These are phyloP conservation scores for Orobanche coerulescens DNA, from an alignment of 257 asterid species.

Conservation along the genomic window DNA sequence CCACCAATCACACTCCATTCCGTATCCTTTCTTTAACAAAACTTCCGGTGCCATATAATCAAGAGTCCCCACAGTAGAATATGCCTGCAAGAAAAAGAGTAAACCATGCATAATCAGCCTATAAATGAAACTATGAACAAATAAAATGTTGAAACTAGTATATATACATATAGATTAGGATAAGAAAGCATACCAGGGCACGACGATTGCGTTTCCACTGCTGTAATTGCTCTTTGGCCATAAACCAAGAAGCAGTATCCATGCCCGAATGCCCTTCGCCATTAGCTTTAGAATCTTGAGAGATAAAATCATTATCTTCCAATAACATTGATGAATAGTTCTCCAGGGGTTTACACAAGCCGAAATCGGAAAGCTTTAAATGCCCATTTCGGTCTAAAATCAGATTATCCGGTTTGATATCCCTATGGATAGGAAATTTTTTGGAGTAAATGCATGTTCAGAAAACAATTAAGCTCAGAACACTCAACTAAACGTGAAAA, in stretches of 20 bases:
- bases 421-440: conserved; percentile 40
- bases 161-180: no score
- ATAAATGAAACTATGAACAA: no score
- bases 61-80: conserved; percentile 93
- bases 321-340: conserved; percentile 72
- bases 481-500: neutral
- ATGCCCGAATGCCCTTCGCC: conserved; percentile 36
- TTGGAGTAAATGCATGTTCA: conserved; percentile 1
- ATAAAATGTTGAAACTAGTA: neutral
- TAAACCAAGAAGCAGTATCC: conserved; percentile 65
- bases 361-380: conserved; percentile 91
- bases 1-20: conserved; percentile 99
- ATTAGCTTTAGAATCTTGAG: conserved; percentile 44
- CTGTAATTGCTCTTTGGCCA: conserved; percentile 94
- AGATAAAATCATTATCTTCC: conserved; percentile 65
- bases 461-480: neutral
- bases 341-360: conserved; percentile 51
- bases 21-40: conserved; percentile 86
- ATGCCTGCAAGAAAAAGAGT: conserved; percentile 50
- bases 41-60: conserved; percentile 99
- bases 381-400: conserved; percentile 91
- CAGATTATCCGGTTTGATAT: conserved; percentile 93
- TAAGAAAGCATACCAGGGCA: conserved; percentile 55
- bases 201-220: conserved; percentile 95
- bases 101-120: no score